These are phyloP conservation scores for Porogramme epimiltina DNA, from an alignment of 1,284 basidiomycete genomes.

Conservation along the genomic window DNA sequence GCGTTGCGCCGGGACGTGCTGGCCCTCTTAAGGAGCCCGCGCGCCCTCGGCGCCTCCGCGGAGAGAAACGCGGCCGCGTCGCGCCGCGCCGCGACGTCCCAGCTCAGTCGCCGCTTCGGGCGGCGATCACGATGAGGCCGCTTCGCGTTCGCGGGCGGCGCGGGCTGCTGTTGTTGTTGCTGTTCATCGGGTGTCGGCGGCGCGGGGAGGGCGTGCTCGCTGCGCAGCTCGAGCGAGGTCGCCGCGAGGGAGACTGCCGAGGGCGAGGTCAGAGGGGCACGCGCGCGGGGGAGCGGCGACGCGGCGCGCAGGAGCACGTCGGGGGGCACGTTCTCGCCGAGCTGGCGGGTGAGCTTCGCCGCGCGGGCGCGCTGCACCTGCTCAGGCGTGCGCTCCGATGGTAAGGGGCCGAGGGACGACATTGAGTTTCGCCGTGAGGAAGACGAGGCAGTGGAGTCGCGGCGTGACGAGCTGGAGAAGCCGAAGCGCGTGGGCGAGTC, in stretches of 20 bases:
- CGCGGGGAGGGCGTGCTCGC: constrained; percentile 7
- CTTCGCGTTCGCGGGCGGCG: constrained; percentile 25
- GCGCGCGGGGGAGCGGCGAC: constrained; percentile 19
- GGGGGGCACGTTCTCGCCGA: constrained; percentile 42
- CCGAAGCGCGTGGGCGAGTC: constrained; percentile 2
- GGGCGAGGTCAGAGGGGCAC: constrained; percentile 7
- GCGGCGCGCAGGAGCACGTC: constrained; percentile 36
- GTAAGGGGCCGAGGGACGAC: constrained; percentile 20
- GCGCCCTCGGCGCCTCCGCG: constrained; percentile 8
- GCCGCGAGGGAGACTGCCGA: constrained; percentile 15
- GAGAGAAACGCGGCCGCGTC: constrained; percentile 2
- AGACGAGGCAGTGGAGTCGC: constrained; percentile 11
- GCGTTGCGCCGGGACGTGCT: not conserved
- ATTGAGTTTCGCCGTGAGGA: constrained; percentile 16
- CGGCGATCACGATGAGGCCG: constrained; percentile 7
- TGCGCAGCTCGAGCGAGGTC: not conserved
- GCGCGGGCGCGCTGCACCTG: constrained; percentile 35
- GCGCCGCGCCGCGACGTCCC: constrained; percentile 29
- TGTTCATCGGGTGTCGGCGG: not conserved
- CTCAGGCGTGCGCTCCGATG: constrained; percentile 23
- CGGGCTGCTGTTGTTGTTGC: constrained; percentile 13
- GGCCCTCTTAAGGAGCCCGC: constrained; percentile 13
- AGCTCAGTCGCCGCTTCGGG: constrained; percentile 25
- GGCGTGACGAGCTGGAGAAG: constrained; percentile 13
- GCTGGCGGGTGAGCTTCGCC: constrained; percentile 42